Percentiles rank a stretch among this genome's conserved stretches.
phyloP scores from a whole-genome alignment of 768 basidiomycete species.

The Boletus rufocinnamomeus region DNA sequence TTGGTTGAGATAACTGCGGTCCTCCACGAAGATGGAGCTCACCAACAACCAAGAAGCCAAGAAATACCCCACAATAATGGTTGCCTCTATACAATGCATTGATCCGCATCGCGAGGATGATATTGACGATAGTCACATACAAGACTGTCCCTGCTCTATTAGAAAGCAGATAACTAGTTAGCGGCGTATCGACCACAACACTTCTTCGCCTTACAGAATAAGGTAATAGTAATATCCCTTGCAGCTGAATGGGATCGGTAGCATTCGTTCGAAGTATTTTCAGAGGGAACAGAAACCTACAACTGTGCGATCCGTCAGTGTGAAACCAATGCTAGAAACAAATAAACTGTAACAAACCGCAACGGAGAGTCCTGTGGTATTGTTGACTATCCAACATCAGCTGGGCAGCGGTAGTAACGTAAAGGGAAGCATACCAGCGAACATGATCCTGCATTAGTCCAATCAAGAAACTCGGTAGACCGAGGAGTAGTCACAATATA shows the following conservation, averaged over 20 bases:
- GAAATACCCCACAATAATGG: not conserved
- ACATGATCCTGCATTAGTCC: constrained; percentile 11
- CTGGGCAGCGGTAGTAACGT: not conserved
- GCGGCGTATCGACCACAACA: no score
- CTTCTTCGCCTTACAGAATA: constrained; percentile 17
- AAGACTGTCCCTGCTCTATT: constrained; percentile 23
- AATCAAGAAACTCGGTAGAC: not conserved
- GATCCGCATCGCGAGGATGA: constrained; percentile 24
- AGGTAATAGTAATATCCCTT: constrained; percentile 26
- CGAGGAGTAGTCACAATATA: not conserved
- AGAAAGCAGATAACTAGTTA: not conserved
- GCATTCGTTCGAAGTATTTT: not conserved
- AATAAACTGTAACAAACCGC: constrained; percentile 10
- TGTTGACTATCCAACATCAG: constrained; percentile 19
- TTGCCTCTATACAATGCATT: constrained; percentile 17
- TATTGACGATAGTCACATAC: constrained; percentile 22
- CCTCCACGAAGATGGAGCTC: not conserved
- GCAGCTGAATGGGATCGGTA: constrained; percentile 13
- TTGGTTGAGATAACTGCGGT: not conserved
- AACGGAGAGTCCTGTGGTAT: constrained; percentile 21
- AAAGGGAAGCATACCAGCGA: constrained; percentile 14
- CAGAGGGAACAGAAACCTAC: constrained; percentile 10
- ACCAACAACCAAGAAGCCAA: constrained; percentile 23
- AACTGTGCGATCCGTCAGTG: constrained; percentile 13
- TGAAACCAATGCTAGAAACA: not conserved